Conservation (phyloP, 2,329 filamentous ascomycete species). For the Botrytis fragariae region DNA sequence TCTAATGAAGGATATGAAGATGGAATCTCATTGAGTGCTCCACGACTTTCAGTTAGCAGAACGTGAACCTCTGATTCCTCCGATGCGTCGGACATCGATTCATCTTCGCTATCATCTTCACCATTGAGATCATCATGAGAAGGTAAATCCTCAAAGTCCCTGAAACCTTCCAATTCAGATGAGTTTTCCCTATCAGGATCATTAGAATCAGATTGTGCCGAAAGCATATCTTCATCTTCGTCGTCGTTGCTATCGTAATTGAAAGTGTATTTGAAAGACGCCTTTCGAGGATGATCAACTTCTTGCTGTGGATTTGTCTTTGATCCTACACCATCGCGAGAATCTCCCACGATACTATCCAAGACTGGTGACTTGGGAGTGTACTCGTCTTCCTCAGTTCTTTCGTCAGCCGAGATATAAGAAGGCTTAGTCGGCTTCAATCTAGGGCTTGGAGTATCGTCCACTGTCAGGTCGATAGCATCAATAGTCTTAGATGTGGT, state of each 20-base stretch:
- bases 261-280: background rate
- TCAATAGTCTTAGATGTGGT: constrained; percentile 28
- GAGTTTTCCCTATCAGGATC: background rate
- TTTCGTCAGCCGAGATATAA: background rate
- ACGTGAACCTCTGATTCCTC: background rate
- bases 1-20: background rate
- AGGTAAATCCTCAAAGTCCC: background rate
- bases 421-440: background rate
- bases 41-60: background rate
- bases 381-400: background rate
- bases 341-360: background rate
- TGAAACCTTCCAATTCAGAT: background rate
- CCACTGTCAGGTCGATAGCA: constrained; percentile 36
- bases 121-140: background rate
- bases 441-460: constrained; percentile 30
- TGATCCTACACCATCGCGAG: background rate
- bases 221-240: constrained; percentile 17
- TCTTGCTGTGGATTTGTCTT: background rate
- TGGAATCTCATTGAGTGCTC: background rate
- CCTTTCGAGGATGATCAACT: background rate
- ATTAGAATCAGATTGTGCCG: too few species aligned
- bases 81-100: constrained; percentile 6
- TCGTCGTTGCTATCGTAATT: constrained; percentile 3
- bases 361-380: constrained; percentile 1
- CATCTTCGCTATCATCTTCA: background rate